phyloP scores from a whole-genome alignment of 1,284 basidiomycete species.

The Peniophora sp. region DNA sequence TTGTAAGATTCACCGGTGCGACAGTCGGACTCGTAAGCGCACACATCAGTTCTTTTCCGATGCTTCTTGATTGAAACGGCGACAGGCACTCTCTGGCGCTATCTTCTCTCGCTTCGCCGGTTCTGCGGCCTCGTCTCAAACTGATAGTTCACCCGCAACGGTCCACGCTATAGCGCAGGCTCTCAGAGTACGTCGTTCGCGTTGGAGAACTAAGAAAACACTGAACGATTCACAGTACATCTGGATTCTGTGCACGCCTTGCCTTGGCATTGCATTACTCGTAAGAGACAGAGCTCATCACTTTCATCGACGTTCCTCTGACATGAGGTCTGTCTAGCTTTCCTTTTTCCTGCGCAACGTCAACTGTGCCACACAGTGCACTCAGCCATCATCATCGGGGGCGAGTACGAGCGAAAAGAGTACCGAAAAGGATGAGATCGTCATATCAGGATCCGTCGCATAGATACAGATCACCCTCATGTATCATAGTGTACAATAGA shows the following conservation, averaged over 20 bases:
- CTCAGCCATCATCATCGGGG: not conserved
- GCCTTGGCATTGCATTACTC: constrained; percentile 25
- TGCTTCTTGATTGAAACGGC: not conserved
- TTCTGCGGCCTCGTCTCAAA: constrained; percentile 7
- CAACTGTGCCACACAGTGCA: constrained; percentile 2
- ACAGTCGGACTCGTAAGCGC: constrained; percentile 64
- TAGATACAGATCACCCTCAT: too few relatives aligned
- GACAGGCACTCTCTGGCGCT: constrained; percentile 4
- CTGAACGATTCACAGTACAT: constrained; percentile 6
- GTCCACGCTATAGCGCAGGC: constrained; percentile 3
- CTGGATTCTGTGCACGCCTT: constrained; percentile 28
- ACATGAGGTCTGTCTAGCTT: constrained; percentile 3
- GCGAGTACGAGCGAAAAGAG: constrained; percentile 1
- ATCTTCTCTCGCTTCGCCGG: constrained; percentile 4
- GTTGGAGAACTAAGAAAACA: not conserved
- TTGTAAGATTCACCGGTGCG: constrained; percentile 76
- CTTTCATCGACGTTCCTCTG: not conserved
- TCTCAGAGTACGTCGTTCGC: constrained; percentile 1
- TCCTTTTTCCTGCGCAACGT: constrained; percentile 8
- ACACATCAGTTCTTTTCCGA: not conserved
- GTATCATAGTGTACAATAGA: too few relatives aligned
- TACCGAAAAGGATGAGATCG: not conserved
- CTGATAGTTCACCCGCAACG: not conserved
- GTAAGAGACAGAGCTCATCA: constrained; percentile 18
- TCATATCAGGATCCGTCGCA: too few relatives aligned